phyloP scores from a whole-genome alignment of 2,329 filamentous ascomycete genomes.

The Paraconiothyrium sp. region DNA sequence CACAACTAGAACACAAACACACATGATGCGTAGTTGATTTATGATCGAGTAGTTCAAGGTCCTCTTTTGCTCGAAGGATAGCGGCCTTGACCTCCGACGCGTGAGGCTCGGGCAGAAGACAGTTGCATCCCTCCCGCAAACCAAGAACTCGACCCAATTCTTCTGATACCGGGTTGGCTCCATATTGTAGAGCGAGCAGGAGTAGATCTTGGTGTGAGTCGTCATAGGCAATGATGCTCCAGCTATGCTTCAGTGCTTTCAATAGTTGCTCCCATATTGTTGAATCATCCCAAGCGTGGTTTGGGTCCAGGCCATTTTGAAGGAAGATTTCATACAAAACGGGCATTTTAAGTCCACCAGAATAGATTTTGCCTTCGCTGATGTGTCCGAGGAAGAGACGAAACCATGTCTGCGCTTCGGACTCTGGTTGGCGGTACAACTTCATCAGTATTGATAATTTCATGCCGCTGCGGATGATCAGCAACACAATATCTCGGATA shows the following conservation, averaged over 20 bases:
- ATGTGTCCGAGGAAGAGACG: not conserved
- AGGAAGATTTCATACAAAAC: constrained; percentile 1
- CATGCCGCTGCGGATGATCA: not conserved
- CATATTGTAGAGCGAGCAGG: not conserved
- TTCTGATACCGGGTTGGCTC: not conserved
- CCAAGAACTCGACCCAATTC: not conserved
- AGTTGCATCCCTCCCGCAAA: not conserved
- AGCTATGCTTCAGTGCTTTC: not conserved
- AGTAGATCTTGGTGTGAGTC: not conserved
- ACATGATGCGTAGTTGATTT: too few relatives aligned
- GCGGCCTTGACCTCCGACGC: not conserved
- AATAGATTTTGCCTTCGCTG: too few relatives aligned
- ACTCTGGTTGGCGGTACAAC: too few relatives aligned
- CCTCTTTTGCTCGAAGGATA: not conserved
- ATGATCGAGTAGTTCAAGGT: not conserved
- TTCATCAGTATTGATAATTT: not conserved
- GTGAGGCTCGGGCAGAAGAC: not conserved
- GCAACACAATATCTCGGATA: not conserved
- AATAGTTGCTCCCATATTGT: constrained; percentile 11
- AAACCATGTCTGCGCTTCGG: not conserved
- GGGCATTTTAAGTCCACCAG: not conserved
- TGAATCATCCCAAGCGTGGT: not conserved
- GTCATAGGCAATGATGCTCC: too few relatives aligned
- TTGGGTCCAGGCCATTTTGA: constrained; percentile 6
- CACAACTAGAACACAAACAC: too few relatives aligned